A percentile compares a stretch with the other conserved stretches of the same genome.
These are phyloP conservation scores for Oryza meridionalis DNA, from an alignment of 176 grass and related monocot species.

Conservation along the genomic window DNA sequence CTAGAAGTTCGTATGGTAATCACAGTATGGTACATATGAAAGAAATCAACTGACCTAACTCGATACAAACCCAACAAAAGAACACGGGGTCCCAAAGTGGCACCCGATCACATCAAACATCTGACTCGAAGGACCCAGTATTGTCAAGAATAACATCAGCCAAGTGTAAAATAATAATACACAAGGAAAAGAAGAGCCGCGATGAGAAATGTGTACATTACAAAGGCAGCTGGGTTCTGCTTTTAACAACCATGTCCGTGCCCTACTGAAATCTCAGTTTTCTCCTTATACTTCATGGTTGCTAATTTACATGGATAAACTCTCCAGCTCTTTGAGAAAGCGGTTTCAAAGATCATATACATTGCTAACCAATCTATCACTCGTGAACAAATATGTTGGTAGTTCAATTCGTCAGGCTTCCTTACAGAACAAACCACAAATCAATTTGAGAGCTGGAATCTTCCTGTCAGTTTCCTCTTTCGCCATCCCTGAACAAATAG, in stretches of 20 bases:
- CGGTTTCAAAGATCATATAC: conserved; percentile 47
- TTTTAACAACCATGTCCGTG: conserved; percentile 30
- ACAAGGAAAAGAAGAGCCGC: conserved; percentile 28
- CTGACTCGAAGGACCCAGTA: conserved; percentile 3
- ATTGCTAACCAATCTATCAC: conserved; percentile 45
- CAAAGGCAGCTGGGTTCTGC: conserved; percentile 35
- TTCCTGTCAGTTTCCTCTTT: conserved; percentile 86
- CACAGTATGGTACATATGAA: conserved; percentile 40
- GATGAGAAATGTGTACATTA: conserved; percentile 35
- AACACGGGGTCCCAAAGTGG: not conserved
- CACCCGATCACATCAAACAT: conserved; percentile 38
- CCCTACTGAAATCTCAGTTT: conserved; percentile 15
- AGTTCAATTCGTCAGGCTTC: conserved; percentile 38
- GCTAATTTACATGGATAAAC: conserved; percentile 48
- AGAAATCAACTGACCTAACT: conserved; percentile 38
- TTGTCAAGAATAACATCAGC: conserved; percentile 43
- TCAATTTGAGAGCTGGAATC: conserved; percentile 84
- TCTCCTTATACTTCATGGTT: conserved; percentile 28
- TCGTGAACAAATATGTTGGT: conserved; percentile 32
- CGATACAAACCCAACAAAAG: not conserved
- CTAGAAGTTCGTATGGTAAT: conserved; percentile 42
- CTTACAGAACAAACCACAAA: conserved; percentile 37
- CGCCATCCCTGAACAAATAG: conserved; percentile 74
- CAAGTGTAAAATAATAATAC: conserved; percentile 42
- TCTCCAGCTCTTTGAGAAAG: conserved; percentile 28